Evolutionary conservation across 495 filamentous ascomycete species (phyloP).

Genomic region (Ramalina peruviana): DNA sequence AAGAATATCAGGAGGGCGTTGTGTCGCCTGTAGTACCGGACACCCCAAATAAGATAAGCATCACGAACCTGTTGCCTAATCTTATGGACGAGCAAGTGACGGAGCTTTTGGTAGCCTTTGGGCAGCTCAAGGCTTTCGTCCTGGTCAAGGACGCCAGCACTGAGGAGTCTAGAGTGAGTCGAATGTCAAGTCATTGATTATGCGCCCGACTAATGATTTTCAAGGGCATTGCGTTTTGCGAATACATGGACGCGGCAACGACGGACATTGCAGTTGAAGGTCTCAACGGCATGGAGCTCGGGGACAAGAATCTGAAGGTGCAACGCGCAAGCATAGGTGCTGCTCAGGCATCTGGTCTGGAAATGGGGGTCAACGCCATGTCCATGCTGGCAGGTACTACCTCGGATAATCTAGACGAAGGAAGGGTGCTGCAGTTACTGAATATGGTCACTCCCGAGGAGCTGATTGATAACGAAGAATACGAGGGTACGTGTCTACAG

Average conservation of each 20-base stretch:
- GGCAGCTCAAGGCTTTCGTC: conserved; percentile 84
- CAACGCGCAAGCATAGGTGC: conserved; percentile 80
- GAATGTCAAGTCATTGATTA: neutral
- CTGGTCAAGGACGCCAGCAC: conserved; percentile 77
- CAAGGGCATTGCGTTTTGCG: conserved; percentile 93
- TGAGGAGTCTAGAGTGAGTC: conserved; percentile 74
- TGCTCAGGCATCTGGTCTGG: conserved; percentile 75
- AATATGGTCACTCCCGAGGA: conserved; percentile 98
- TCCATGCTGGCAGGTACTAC: conserved; percentile 95
- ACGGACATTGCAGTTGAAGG: conserved; percentile 84
- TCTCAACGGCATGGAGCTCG: conserved; percentile 82
- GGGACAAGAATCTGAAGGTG: conserved; percentile 73
- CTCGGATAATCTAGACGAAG: conserved; percentile 56
- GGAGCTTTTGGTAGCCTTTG: conserved; percentile 80
- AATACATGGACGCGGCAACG: conserved; percentile 65
- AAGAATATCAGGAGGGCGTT: conserved; percentile 60
- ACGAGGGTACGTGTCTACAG: conserved; percentile 51
- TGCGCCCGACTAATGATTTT: conserved; percentile 9
- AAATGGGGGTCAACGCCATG: conserved; percentile 97
- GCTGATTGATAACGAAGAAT: conserved; percentile 83
- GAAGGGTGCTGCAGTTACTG: conserved; percentile 75
- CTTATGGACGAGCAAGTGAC: conserved; percentile 82
- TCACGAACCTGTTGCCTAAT: conserved; percentile 76
- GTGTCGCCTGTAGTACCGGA: conserved; percentile 75
- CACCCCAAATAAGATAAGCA: conserved; percentile 86